phyloP scores from a whole-genome alignment of 176 grass and related monocot genomes.

The Echinochloa phyllopogon region DNA sequence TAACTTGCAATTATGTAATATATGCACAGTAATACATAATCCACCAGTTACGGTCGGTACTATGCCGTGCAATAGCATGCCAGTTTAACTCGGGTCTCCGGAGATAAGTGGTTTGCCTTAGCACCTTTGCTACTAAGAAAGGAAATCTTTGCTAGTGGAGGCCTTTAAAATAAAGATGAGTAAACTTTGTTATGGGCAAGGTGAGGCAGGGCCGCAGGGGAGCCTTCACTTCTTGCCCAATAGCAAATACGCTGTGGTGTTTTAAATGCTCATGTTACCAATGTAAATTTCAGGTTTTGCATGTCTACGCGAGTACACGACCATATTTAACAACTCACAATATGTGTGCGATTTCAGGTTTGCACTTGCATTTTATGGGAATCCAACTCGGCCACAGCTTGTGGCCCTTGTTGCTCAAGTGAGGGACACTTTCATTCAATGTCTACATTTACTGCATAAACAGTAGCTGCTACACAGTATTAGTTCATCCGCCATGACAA shows the following conservation, averaged over 20 bases:
- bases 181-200: background rate
- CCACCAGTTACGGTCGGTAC: background rate
- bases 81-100: background rate
- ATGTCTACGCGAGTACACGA: background rate
- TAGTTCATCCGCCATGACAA: background rate
- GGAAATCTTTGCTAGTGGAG: background rate
- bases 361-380: conserved; percentile 94
- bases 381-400: conserved; percentile 68
- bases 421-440: conserved; percentile 15
- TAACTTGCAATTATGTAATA: background rate
- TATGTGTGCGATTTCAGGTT: conserved; percentile 66
- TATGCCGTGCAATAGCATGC: background rate
- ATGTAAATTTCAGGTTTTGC: conserved; percentile 31
- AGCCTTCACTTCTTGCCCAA: background rate
- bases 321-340: conserved; percentile 16
- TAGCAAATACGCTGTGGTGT: background rate
- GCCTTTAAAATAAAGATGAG: background rate
- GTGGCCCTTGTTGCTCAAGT: conserved; percentile 90
- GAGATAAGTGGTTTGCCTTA: conserved; percentile 15
- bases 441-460: conserved; percentile 30
- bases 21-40: background rate
- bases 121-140: background rate
- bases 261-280: conserved; percentile 13
- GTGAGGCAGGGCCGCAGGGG: background rate
- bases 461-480: background rate